Evolutionary conservation across 1,139 yeast species (phyloP), one percentile per base, ranked within the genome.

Genomic region (Insectozyma bohioensis): DNA sequence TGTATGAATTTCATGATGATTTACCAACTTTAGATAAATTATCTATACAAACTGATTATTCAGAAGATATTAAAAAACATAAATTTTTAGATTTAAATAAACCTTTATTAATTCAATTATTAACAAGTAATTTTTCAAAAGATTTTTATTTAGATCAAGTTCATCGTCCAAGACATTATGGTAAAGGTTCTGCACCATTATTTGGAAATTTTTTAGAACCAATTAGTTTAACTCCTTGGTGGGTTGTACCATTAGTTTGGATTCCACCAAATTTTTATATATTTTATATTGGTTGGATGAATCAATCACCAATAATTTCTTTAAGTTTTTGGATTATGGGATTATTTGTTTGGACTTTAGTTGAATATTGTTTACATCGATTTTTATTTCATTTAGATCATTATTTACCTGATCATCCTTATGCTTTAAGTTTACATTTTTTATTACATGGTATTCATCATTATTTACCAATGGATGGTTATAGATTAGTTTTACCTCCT

Each of bases 401-500:
- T 31, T 77, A 80, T 54, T 72, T 94, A 45, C 99, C 99, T 9
- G 85, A 86, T 46, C 77, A 84, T 58, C 82, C 80, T 31, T 38
- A 75, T 21, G 85, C 85, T 12, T 80, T 84, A 52, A 78, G 95
- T 2, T 48, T 87, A 28, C 99, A 92, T 60, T 92, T 92, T 70
- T 61, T 88, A 43, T 69, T 90, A 45, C 99, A 92, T 52, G 99
- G 99, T 33, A 84, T 90, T 36, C 99, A 92, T 58, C 99, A 92
- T 59, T 92, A 87, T 60, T 72, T 92, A 49, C 99, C 99, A 41
- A 92, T 94, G 98, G 99, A 92, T 63, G 77, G 78, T 39, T 71
- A 80, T 59, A 79, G 99, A 55, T 75, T 92, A 54, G 99, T 92
- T 28, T 82, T 92, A 82, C 99, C 99, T 4, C 99, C 99, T 29